Evolutionary conservation across 2,329 filamentous ascomycete species (phyloP).

Genomic region (Fusarium euwallaceae): DNA sequence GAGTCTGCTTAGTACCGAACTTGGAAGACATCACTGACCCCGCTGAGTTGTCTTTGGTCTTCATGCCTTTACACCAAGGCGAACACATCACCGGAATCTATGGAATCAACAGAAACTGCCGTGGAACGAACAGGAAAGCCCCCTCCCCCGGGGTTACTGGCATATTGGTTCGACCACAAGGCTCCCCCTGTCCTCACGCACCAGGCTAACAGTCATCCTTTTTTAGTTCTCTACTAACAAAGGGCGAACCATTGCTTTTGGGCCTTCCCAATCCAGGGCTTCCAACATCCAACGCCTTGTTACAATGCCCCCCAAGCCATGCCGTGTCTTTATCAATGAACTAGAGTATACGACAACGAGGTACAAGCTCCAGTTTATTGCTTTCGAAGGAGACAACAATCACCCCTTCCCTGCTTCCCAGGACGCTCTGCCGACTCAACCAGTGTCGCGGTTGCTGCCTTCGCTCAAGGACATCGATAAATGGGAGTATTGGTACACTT

Average conservation of each 20-base stretch:
- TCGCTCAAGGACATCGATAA: neutral
- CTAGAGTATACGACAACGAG: neutral
- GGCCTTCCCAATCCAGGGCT: neutral
- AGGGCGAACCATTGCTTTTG: neutral
- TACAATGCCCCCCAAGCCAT: neutral
- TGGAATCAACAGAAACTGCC: neutral
- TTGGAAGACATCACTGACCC: too few relatives aligned
- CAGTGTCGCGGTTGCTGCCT: neutral
- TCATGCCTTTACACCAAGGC: neutral
- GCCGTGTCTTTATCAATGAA: neutral
- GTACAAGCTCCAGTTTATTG: neutral
- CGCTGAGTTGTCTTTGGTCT: neutral
- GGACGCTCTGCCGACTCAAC: neutral
- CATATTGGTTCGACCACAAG: neutral
- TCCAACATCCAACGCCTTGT: neutral
- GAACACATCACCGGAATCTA: neutral
- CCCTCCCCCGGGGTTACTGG: neutral
- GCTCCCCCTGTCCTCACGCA: neutral
- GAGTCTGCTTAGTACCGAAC: neutral
- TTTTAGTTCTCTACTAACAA: neutral
- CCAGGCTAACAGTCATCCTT: neutral
- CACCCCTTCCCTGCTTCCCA: neutral
- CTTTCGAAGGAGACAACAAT: neutral
- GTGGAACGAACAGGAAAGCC: neutral
- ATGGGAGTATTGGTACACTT: neutral